A percentile compares a stretch with the other conserved stretches of the same genome.
Conservation (phyloP, 805 yeast species). For the Monosporozyma servazzii region DNA sequence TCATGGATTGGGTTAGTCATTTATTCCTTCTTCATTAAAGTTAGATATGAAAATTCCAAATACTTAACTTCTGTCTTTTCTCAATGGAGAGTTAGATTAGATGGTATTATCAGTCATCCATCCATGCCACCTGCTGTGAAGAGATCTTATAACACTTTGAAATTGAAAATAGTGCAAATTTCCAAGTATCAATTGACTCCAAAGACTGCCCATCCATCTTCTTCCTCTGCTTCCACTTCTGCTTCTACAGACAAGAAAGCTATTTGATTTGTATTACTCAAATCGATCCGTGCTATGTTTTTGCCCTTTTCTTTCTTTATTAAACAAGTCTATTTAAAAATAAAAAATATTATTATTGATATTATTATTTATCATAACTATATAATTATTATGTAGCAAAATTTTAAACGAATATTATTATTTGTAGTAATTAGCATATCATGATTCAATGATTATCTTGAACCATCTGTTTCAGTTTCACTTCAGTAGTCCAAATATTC, state of each 20-base stretch:
- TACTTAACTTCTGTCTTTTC: constrained; percentile 63
- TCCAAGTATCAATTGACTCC: constrained; percentile 10
- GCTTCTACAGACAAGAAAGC: constrained; percentile 2
- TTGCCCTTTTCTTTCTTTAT: not conserved
- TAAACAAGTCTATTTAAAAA: not conserved
- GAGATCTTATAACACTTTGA: constrained; percentile 7
- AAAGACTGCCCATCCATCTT: not conserved
- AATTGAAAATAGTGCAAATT: constrained; percentile 8
- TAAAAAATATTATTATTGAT: not conserved
- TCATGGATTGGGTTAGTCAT: constrained; percentile 50
- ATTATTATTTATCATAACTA: not conserved
- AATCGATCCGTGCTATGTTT: no score
- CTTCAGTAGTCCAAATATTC: not conserved
- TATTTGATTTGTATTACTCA: not conserved
- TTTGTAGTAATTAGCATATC: not conserved
- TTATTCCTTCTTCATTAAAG: constrained; percentile 58
- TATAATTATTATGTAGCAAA: not conserved
- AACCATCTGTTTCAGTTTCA: not conserved
- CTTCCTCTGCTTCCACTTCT: constrained; percentile 2
- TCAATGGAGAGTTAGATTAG: constrained; percentile 57
- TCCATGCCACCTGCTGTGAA: constrained; percentile 45
- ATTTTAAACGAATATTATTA: not conserved
- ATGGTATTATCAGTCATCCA: constrained; percentile 46
- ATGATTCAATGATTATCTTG: not conserved
- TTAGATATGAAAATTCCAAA: constrained; percentile 67